phyloP scores from a whole-genome alignment of 257 asterid species.

The Penstemon barbatus region DNA sequence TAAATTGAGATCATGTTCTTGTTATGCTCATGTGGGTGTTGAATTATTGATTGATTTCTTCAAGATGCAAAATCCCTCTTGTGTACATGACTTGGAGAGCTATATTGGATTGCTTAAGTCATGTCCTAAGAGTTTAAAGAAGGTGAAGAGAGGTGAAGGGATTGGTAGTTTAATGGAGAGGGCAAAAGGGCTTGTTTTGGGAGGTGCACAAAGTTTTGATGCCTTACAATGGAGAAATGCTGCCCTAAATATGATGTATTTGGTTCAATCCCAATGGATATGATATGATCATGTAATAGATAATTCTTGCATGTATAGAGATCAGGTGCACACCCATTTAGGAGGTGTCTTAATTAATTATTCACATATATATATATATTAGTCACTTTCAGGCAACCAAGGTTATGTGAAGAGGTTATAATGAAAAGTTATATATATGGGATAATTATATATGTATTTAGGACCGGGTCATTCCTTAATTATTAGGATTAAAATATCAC shows the following conservation, averaged over 20 bases:
- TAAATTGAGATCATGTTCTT: conserved; percentile 31
- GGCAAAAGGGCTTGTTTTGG: conserved; percentile 24
- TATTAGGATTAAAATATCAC: too few relatives aligned
- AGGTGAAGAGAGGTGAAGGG: conserved; percentile 4
- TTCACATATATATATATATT: too few relatives aligned
- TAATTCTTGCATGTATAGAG: too few relatives aligned
- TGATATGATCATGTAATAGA: conserved; percentile 23
- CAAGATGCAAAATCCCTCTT: conserved; percentile 60
- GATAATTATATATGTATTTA: too few relatives aligned
- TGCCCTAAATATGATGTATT: conserved; percentile 38
- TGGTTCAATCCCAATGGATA: conserved; percentile 47
- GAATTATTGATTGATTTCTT: conserved; percentile 59
- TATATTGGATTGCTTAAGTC: conserved; percentile 50
- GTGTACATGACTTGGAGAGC: conserved; percentile 62
- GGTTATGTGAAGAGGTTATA: too few relatives aligned
- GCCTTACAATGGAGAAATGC: conserved; percentile 39
- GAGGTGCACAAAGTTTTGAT: conserved; percentile 23
- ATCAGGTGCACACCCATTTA: too few relatives aligned
- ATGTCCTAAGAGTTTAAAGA: conserved; percentile 30
- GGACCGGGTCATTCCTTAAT: too few relatives aligned
- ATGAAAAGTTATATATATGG: too few relatives aligned
- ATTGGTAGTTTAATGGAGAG: too few relatives aligned
- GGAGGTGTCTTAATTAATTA: too few relatives aligned
- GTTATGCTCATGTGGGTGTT: conserved; percentile 67
- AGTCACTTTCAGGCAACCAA: too few relatives aligned